These are phyloP conservation scores for Phytophthora cactorum DNA, from an alignment of 352 stramenopile genomes.

Conservation along the genomic window DNA sequence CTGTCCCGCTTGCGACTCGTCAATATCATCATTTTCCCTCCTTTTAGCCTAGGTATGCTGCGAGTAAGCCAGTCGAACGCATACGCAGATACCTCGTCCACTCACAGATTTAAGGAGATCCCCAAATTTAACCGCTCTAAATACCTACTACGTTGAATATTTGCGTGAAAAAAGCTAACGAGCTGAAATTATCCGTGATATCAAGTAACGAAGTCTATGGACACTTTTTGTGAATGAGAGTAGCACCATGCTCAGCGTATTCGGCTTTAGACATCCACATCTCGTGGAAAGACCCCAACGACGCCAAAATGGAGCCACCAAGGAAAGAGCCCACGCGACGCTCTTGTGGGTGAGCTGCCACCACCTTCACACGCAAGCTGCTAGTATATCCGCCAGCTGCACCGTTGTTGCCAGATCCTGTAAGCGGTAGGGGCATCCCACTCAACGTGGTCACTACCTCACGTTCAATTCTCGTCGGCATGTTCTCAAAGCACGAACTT, in stretches of 20 bases:
- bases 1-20: no score
- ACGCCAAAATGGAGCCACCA: conserved; percentile 97
- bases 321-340: conserved; percentile 83
- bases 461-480: conserved; percentile 73
- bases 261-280: conserved; percentile 99
- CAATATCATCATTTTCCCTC: no score
- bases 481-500: conserved; percentile 85
- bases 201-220: conserved; percentile 32
- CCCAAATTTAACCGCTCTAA: no score
- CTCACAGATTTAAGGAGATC: no score
- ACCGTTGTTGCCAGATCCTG: conserved; percentile 14
- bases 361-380: conserved; percentile 72
- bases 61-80: no score
- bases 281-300: conserved; percentile 97
- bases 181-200: no score
- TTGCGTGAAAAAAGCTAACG: no score
- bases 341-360: conserved; percentile 71
- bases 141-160: no score
- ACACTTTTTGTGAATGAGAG: conserved; percentile 98
- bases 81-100: no score
- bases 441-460: conserved; percentile 70
- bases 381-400: conserved; percentile 30
- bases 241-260: conserved; percentile 97
- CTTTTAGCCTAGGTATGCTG: no score
- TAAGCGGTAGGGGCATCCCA: conserved; percentile 41